A percentile compares a stretch with the other conserved stretches of the same genome.
These are phyloP conservation scores for Corallochytrium limacisporum DNA, from an alignment of 78 protist genomes.

Conservation along the genomic window DNA sequence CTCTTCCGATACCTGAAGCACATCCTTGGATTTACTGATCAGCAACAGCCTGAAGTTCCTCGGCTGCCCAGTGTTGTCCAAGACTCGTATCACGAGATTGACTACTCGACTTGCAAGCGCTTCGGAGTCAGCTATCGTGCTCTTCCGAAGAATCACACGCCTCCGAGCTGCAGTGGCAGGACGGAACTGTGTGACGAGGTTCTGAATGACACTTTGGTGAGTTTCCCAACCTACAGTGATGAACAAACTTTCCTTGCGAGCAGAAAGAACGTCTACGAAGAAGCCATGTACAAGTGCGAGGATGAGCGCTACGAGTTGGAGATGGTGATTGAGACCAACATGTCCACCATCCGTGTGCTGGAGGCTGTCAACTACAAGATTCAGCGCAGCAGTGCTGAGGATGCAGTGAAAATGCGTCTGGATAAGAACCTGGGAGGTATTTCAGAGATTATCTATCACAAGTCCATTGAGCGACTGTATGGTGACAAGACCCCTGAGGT, in stretches of 20 bases:
- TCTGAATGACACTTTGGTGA: conserved; percentile 66
- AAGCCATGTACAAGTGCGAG: conserved; percentile 52
- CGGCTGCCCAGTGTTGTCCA: no score
- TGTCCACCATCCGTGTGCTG: conserved; percentile 25
- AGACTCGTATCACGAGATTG: conserved; percentile 9
- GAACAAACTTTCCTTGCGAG: conserved; percentile 36
- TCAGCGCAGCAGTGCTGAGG: background rate
- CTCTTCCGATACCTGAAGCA: conserved; percentile 41
- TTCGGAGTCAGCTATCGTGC: conserved; percentile 55
- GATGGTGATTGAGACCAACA: conserved; percentile 47
- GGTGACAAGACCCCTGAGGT: conserved; percentile 20
- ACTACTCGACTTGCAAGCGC: conserved; percentile 39
- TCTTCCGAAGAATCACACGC: conserved; percentile 31
- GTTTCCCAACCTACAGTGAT: conserved; percentile 50
- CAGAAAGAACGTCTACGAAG: conserved; percentile 53
- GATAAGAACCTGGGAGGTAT: conserved; percentile 4
- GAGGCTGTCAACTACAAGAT: conserved; percentile 4
- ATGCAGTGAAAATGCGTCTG: background rate
- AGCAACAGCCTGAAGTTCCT: background rate
- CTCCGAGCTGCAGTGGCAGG: conserved; percentile 12
- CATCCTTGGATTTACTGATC: conserved; percentile 23
- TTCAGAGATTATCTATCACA: background rate
- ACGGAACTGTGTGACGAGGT: conserved; percentile 9
- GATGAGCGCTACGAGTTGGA: conserved; percentile 84
- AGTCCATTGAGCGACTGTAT: conserved; percentile 17